Conservation (phyloP, 2,329 filamentous ascomycete genomes). For the Fusarium metavorans region DNA sequence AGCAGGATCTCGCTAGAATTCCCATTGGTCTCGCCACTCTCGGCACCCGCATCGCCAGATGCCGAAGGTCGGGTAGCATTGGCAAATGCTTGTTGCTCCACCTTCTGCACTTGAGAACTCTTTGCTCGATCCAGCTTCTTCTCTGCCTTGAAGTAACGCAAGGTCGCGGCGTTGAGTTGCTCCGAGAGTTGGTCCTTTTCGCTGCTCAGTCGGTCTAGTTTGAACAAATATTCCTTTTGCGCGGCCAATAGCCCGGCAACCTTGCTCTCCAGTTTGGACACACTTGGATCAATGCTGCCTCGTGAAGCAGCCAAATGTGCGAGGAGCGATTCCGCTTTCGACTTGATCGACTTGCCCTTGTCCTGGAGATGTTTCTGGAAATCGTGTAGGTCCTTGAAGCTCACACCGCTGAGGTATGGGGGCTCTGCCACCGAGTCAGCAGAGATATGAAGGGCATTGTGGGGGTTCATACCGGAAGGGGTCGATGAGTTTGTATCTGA, state of each 20-base stretch:
- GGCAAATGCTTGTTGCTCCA: slow-evolving; percentile 89
- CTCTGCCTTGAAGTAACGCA: slow-evolving; percentile 94
- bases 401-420: slow-evolving; percentile 68
- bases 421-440: slow-evolving; percentile 57
- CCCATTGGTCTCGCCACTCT: slow-evolving; percentile 64
- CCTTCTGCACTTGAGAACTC: slow-evolving; percentile 88
- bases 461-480: slow-evolving; percentile 41
- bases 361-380: slow-evolving; percentile 86
- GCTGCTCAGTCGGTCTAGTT: slow-evolving; percentile 78
- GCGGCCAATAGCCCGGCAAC: slow-evolving; percentile 80
- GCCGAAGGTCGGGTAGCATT: slow-evolving; percentile 67
- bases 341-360: slow-evolving; percentile 81
- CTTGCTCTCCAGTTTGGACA: slow-evolving; percentile 78
- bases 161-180: slow-evolving; percentile 86
- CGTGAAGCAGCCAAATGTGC: slow-evolving; percentile 63
- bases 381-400: slow-evolving; percentile 73
- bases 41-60: slow-evolving; percentile 60
- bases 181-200: slow-evolving; percentile 90
- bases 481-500: slow-evolving; percentile 50
- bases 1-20: slow-evolving; percentile 76
- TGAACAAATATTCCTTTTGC: slow-evolving; percentile 84
- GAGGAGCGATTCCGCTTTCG: slow-evolving; percentile 78
- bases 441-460: slow-evolving; percentile 1
- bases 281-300: slow-evolving; percentile 72
- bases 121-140: slow-evolving; percentile 92